Conservation (phyloP, 2,329 filamentous ascomycete genomes). For the Fusarium circinatum region DNA sequence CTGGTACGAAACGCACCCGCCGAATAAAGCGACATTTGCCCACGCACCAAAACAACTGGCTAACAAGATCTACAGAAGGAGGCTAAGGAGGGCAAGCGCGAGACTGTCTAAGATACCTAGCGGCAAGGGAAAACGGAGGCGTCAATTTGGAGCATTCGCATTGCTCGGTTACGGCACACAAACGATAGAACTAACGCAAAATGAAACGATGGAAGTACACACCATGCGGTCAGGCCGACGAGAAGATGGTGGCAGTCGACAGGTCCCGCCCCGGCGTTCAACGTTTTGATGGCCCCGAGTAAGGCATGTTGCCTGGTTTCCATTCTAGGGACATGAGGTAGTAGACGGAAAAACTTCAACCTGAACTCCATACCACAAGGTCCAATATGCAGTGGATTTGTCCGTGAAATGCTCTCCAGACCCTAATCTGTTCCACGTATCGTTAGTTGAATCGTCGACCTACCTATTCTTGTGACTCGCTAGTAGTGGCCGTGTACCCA, state of each 20-base stretch:
- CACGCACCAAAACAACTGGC: conserved; percentile 22
- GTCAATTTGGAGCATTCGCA: conserved; percentile 40
- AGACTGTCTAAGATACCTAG: conserved; percentile 72
- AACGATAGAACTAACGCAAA: conserved; percentile 40
- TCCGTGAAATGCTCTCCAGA: background rate
- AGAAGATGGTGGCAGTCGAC: conserved; percentile 27
- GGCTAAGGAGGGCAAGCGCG: conserved; percentile 94
- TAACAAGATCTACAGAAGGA: conserved; percentile 78
- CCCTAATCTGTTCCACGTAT: background rate
- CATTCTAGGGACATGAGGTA: conserved; percentile 25
- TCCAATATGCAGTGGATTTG: background rate
- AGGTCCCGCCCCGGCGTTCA: conserved; percentile 16
- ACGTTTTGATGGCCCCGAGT: conserved; percentile 37
- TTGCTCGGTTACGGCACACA: conserved; percentile 37
- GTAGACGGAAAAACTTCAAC: conserved; percentile 15
- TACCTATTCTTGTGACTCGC: background rate
- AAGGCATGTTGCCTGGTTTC: conserved; percentile 32
- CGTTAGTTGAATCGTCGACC: background rate
- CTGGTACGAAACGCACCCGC: conserved; percentile 71
- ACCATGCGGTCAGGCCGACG: conserved; percentile 35
- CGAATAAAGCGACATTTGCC: conserved; percentile 7
- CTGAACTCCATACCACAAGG: conserved; percentile 21
- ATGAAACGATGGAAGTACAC: conserved; percentile 42
- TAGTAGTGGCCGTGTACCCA: background rate
- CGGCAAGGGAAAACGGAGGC: conserved; percentile 28